A percentile compares a stretch with the other conserved stretches of the same genome.
These are phyloP conservation scores for Tephrocybe sp. DNA, from an alignment of 768 basidiomycete genomes.

Conservation along the genomic window DNA sequence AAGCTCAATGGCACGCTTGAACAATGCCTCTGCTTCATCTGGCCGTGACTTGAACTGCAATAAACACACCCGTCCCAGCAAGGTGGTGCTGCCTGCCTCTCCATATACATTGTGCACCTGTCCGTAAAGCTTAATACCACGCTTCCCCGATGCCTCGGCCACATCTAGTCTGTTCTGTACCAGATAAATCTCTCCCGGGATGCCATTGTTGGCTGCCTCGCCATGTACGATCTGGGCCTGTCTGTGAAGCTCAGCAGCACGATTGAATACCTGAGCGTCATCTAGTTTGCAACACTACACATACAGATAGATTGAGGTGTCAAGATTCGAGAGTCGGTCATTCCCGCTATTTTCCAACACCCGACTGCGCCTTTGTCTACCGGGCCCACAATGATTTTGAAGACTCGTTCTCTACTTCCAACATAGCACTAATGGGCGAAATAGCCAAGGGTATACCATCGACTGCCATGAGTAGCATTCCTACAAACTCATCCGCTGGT, in stretches of 20 bases:
- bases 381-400: constrained; percentile 16
- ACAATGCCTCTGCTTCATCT: neutral
- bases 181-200: constrained; percentile 12
- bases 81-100: neutral
- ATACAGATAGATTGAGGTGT: constrained; percentile 12
- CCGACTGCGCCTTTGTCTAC: too few species aligned
- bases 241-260: neutral
- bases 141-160: constrained; percentile 15
- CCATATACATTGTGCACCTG: neutral
- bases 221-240: neutral
- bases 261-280: neutral
- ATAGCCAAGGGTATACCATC: constrained; percentile 6
- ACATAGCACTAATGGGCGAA: constrained; percentile 15
- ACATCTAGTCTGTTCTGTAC: constrained; percentile 2
- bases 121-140: constrained; percentile 16
- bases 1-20: too few species aligned
- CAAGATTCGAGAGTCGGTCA: constrained; percentile 19
- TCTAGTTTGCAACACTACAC: neutral
- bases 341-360: too few species aligned
- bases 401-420: constrained; percentile 20
- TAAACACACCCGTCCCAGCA: too few species aligned
- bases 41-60: neutral
- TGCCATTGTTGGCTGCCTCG: constrained; percentile 12
- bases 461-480: neutral
- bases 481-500: neutral